Conservation (phyloP, 441 rosid genomes). For the Pelargonium fulgidum region DNA sequence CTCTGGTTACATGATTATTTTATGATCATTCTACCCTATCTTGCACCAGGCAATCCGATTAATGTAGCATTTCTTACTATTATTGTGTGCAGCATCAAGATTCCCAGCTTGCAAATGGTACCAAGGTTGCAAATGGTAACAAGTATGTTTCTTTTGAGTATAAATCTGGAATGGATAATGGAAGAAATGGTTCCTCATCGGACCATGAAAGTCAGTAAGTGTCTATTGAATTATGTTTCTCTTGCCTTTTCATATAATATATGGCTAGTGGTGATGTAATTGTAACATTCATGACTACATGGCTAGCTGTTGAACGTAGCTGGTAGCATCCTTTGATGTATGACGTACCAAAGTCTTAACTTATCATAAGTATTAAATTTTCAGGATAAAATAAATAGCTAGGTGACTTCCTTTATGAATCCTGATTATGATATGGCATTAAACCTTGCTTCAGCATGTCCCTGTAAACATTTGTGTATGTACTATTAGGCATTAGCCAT, state of each 20-base stretch:
- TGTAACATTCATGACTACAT: background rate
- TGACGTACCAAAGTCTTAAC: background rate
- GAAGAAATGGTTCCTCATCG: slow-evolving; percentile 91
- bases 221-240: slow-evolving; percentile 19
- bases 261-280: slow-evolving; percentile 12
- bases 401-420: background rate
- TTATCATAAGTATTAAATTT: background rate
- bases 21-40: background rate
- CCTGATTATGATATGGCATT: background rate
- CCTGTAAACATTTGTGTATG: background rate
- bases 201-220: slow-evolving; percentile 99
- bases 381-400: background rate
- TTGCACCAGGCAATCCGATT: slow-evolving; percentile 19
- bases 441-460: background rate
- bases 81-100: slow-evolving; percentile 75
- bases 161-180: slow-evolving; percentile 91
- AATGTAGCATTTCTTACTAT: slow-evolving; percentile 15
- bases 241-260: slow-evolving; percentile 13
- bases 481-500: background rate
- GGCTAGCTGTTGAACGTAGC: slow-evolving; percentile 7
- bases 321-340: background rate
- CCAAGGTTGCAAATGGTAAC: slow-evolving; percentile 53
- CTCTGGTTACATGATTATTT: background rate
- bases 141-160: slow-evolving; percentile 89
- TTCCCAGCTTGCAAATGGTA: slow-evolving; percentile 30